Percentiles rank a stretch among this genome's conserved stretches.
These are phyloP conservation scores for Fomitopsis pinicola DNA, from an alignment of 1,284 basidiomycete genomes.

Conservation along the genomic window DNA sequence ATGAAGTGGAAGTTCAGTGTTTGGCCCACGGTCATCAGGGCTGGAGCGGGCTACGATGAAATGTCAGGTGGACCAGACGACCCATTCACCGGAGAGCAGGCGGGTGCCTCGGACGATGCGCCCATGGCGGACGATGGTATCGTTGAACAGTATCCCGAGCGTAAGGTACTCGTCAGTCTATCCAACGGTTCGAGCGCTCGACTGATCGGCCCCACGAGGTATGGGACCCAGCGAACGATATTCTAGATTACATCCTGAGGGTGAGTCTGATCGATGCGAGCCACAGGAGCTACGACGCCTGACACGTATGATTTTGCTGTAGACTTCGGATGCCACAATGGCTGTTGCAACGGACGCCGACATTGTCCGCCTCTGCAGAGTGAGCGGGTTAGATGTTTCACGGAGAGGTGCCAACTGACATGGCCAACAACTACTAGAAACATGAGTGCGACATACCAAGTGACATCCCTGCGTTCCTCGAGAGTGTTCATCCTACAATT, in stretches of 20 bases:
- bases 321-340: not conserved
- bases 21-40: conserved; percentile 9
- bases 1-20: conserved; percentile 12
- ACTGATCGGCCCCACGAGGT: conserved; percentile 1
- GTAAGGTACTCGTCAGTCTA: not conserved
- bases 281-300: not conserved
- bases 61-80: not conserved
- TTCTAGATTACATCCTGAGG: conserved; percentile 18
- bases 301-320: not conserved
- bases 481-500: conserved; percentile 11
- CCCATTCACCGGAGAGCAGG: not conserved
- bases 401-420: not conserved
- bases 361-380: conserved; percentile 9
- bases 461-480: conserved; percentile 14
- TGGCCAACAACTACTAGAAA: not conserved
- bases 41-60: conserved; percentile 12
- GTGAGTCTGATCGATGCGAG: conserved; percentile 2
- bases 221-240: conserved; percentile 14
- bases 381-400: not conserved
- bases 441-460: conserved; percentile 14
- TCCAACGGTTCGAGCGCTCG: not conserved
- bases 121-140: not conserved
- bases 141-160: not conserved
- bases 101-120: not conserved
- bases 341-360: conserved; percentile 16